phyloP scores from a whole-genome alignment of 768 basidiomycete species.

The Amanita fuliginea region DNA sequence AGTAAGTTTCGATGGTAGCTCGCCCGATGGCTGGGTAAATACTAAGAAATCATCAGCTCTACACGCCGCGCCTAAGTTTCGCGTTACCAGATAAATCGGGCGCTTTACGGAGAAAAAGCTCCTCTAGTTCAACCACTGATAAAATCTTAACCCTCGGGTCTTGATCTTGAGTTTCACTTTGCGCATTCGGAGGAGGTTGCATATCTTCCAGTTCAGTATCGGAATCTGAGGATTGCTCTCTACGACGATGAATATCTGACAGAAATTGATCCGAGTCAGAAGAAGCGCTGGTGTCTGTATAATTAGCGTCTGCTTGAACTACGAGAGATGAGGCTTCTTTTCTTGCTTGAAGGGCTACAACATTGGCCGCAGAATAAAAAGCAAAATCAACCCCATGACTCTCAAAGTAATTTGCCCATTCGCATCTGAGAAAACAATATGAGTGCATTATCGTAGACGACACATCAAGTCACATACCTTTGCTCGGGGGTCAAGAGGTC shows the following conservation, averaged over 20 bases:
- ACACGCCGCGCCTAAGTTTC: background rate
- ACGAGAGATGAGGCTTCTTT: conserved; percentile 30
- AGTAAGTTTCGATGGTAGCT: conserved; percentile 51
- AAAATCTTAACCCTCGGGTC: conserved; percentile 71
- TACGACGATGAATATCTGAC: conserved; percentile 15
- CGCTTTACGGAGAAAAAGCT: conserved; percentile 59
- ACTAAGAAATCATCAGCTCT: conserved; percentile 25
- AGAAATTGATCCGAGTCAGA: background rate
- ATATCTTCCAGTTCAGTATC: conserved; percentile 25
- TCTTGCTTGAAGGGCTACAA: conserved; percentile 69
- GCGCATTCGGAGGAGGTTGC: conserved; percentile 36
- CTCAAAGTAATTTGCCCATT: conserved; percentile 93
- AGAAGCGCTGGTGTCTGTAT: background rate
- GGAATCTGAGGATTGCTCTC: conserved; percentile 14
- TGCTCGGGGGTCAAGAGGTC: conserved; percentile 84
- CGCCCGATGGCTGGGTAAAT: conserved; percentile 48
- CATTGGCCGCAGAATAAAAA: conserved; percentile 90
- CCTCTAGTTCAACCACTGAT: conserved; percentile 81
- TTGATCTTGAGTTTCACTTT: conserved; percentile 38
- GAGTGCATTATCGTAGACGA: background rate
- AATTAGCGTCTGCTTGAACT: conserved; percentile 8
- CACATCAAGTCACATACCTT: conserved; percentile 36
- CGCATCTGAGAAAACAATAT: conserved; percentile 31
- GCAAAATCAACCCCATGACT: conserved; percentile 64
- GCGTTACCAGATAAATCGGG: conserved; percentile 57